Base-by-base conservation (phyloP, 2,329 filamentous ascomycete species). In the Shiraia sp. region DNA sequence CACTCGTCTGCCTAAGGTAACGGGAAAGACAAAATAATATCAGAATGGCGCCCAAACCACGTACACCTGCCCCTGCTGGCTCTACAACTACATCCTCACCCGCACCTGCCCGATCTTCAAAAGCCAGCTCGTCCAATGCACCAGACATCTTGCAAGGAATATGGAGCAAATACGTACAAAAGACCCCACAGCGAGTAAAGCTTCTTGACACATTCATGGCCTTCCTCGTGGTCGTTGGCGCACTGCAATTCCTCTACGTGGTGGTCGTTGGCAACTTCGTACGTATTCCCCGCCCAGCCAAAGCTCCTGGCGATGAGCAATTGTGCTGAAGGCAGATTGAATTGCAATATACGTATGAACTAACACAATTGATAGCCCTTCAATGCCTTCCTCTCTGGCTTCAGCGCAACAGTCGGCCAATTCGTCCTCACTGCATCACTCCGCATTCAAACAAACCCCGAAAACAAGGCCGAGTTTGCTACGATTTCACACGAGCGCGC, bases 331-430 rank as follows among this genome's bases (percentile, higher is more conserved):
- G n/a, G n/a, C n/a, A n/a, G n/a, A n/a, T n/a, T n/a, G n/a, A n/a
- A n/a, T n/a, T n/a, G n/a, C n/a, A n/a, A 27, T 24, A 23, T 25
- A 4, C 5, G 24, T 6, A 5, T 9, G 17, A 33, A 15, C 43
- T 49, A 28, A 50, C 33, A 3, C 25, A n/a, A 33, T 8, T n/a
- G 6, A 19, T 23, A 97, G 92, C 93, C 93, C 8, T 99, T 99
- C 79, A 99, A 99, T 71, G 93, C 95, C 53, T 99, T 99, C 77
- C 83, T 99, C 23, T 89, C 91, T 23, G 95, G 93, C 33, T 99
- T 99, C 77, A 85, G 83, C 48, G 90, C 92, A 12, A 93, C 92
- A 1, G 92, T 99, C 51, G 93, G 93, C 49, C 93, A 99, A 70
- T 99, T 99, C 70, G 93, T 99, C 50, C 82, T 99, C 57, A 96